Percentiles rank a stretch among this genome's conserved stretches.
Conservation (phyloP, 148 eudicot genomes). For the Talinum fruticosum region DNA sequence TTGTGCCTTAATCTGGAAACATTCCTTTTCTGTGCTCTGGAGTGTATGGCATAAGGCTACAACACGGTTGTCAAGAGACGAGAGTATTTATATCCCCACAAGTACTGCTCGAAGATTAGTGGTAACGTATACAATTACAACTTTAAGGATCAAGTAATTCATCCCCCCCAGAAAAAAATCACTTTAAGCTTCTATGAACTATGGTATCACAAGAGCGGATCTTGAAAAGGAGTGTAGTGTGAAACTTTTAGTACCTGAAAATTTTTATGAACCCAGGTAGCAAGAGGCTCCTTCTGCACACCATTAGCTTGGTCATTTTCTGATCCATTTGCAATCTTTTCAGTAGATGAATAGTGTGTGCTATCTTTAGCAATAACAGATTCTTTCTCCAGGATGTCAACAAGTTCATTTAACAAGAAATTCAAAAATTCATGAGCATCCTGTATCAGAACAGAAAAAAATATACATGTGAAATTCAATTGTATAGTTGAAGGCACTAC, state of each 20-base stretch:
- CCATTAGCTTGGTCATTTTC: conserved; percentile 43
- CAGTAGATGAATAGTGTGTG: conserved; percentile 36
- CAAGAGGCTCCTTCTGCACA: conserved; percentile 52
- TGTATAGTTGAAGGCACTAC: neutral
- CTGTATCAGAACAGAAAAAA: conserved; percentile 29
- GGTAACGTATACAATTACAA: neutral
- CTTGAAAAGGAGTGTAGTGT: too few species aligned
- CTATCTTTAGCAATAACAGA: conserved; percentile 41
- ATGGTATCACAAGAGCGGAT: neutral
- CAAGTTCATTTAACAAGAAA: conserved; percentile 65
- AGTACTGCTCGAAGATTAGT: neutral
- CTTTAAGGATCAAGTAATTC: neutral
- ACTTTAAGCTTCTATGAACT: neutral
- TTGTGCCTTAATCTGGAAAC: neutral
- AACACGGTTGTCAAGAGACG: neutral
- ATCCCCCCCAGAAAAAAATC: too few species aligned
- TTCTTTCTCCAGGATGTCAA: conserved; percentile 71
- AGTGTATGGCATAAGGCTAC: neutral
- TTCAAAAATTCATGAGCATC: conserved; percentile 80
- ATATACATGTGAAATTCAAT: neutral
- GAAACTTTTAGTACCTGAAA: conserved; percentile 53
- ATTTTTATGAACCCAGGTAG: conserved; percentile 83
- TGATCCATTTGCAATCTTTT: conserved; percentile 50
- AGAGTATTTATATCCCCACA: conserved; percentile 1
- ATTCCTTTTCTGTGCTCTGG: too few species aligned